Percentiles rank a stretch among this genome's conserved stretches.
phyloP scores from a whole-genome alignment of 2,329 filamentous ascomycete species.

The Talaromyces funiculosus region DNA sequence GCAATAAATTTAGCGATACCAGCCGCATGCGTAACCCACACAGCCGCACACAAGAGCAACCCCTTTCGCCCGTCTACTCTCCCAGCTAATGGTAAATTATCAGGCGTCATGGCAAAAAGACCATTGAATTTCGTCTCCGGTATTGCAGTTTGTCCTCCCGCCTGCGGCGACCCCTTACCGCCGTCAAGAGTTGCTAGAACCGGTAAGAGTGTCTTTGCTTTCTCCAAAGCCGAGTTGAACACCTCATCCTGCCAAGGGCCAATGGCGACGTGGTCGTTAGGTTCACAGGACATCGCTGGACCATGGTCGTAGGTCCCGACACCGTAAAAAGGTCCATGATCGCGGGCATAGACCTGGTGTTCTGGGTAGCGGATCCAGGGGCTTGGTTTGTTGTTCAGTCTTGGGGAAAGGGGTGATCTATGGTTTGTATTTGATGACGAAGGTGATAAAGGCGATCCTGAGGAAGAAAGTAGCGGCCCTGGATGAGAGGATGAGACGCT shows the following conservation, averaged over 20 bases:
- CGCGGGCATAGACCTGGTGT: slow-evolving; percentile 30
- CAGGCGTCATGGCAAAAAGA: slow-evolving; percentile 13
- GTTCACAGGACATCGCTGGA: slow-evolving; percentile 18
- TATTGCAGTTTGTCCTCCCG: slow-evolving; percentile 4
- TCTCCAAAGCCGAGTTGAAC: slow-evolving; percentile 14
- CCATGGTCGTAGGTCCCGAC: slow-evolving; percentile 31
- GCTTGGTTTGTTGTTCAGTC: neutral
- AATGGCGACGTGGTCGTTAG: slow-evolving; percentile 16
- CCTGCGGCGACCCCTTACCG: neutral
- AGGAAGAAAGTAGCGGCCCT: neutral
- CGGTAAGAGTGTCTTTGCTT: slow-evolving; percentile 19
- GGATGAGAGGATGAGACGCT: neutral
- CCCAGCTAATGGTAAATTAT: slow-evolving; percentile 31
- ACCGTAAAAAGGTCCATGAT: slow-evolving; percentile 29
- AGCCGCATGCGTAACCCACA: slow-evolving; percentile 34
- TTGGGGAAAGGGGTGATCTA: neutral
- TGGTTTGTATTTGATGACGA: neutral
- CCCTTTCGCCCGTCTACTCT: slow-evolving; percentile 20
- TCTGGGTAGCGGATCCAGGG: slow-evolving; percentile 35
- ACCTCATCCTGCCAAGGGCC: slow-evolving; percentile 23
- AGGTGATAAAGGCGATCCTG: neutral
- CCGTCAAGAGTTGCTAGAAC: neutral
- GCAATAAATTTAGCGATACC: slow-evolving; percentile 24
- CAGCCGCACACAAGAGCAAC: slow-evolving; percentile 28
- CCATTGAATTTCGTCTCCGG: slow-evolving; percentile 13